These are phyloP conservation scores for Terana coerulea DNA, from an alignment of 768 basidiomycete genomes.

Conservation along the genomic window DNA sequence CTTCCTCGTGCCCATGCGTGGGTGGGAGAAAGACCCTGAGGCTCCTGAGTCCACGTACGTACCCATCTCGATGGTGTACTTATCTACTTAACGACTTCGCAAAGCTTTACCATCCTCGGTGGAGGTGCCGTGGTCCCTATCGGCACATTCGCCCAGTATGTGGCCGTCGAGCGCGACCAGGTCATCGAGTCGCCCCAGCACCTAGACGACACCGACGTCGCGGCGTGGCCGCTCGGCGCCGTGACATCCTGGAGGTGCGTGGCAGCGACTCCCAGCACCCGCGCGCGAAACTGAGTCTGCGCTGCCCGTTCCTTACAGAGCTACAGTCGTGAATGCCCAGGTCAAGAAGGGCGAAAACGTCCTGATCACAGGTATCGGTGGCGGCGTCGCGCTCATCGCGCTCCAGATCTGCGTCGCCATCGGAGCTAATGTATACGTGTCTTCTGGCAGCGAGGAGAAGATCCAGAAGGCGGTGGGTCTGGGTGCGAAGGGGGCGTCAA, in stretches of 20 bases:
- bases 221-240: constrained; percentile 76
- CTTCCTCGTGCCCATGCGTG: constrained; percentile 71
- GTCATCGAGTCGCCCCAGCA: constrained; percentile 65
- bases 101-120: constrained; percentile 67
- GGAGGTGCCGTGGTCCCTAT: constrained; percentile 47
- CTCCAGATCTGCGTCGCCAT: constrained; percentile 72
- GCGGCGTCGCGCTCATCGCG: constrained; percentile 76
- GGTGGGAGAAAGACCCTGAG: constrained; percentile 65
- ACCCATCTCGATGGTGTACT: not conserved
- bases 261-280: not conserved
- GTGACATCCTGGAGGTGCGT: constrained; percentile 82
- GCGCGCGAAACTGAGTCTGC: not conserved
- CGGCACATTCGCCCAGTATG: constrained; percentile 76
- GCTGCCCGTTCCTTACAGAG: constrained; percentile 46
- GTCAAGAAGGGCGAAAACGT: constrained; percentile 65
- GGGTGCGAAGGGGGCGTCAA: constrained; percentile 75
- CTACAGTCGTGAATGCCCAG: constrained; percentile 58
- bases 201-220: constrained; percentile 61
- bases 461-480: constrained; percentile 59
- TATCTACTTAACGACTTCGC: not conserved
- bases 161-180: constrained; percentile 67
- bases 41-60: constrained; percentile 63
- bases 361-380: constrained; percentile 79
- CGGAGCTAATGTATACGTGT: constrained; percentile 80
- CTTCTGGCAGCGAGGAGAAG: constrained; percentile 68